Conservation (phyloP, 1,284 basidiomycete species). For the Austroboletus novae-zelandiae region DNA sequence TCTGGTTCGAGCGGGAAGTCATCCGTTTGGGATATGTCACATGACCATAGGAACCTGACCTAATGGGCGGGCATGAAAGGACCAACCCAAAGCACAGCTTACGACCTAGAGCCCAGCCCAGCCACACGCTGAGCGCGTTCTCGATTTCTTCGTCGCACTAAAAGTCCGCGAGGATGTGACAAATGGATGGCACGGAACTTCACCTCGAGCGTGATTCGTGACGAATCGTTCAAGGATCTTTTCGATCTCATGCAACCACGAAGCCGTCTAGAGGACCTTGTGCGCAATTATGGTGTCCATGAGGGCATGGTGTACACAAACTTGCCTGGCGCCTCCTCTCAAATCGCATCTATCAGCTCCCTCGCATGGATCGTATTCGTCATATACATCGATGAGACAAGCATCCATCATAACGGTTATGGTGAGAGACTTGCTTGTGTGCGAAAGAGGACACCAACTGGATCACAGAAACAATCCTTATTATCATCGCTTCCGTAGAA, state of each 20-base stretch:
- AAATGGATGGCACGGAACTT: conserved; percentile 64
- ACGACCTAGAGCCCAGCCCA: too few relatives aligned
- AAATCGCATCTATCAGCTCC: conserved; percentile 3
- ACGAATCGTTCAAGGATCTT: conserved; percentile 70
- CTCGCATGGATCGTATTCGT: conserved; percentile 40
- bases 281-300: conserved; percentile 56
- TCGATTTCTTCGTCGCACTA: conserved; percentile 74
- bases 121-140: too few relatives aligned
- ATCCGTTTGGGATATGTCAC: too few relatives aligned
- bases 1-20: too few relatives aligned
- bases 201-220: conserved; percentile 70
- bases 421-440: conserved; percentile 42
- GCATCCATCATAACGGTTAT: conserved; percentile 67
- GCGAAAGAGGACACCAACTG: conserved; percentile 18
- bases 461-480: conserved; percentile 51
- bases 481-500: conserved; percentile 69
- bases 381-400: conserved; percentile 43
- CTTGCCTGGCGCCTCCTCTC: conserved; percentile 11
- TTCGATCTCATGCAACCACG: conserved; percentile 74
- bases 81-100: too few relatives aligned
- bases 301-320: conserved; percentile 45
- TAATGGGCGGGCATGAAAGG: too few relatives aligned
- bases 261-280: conserved; percentile 68
- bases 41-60: too few relatives aligned
- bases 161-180: conserved; percentile 76